A percentile compares a stretch with the other conserved stretches of the same genome.
These are phyloP conservation scores for Phytophthora europaea DNA, from an alignment of 352 stramenopile species.

Conservation along the genomic window DNA sequence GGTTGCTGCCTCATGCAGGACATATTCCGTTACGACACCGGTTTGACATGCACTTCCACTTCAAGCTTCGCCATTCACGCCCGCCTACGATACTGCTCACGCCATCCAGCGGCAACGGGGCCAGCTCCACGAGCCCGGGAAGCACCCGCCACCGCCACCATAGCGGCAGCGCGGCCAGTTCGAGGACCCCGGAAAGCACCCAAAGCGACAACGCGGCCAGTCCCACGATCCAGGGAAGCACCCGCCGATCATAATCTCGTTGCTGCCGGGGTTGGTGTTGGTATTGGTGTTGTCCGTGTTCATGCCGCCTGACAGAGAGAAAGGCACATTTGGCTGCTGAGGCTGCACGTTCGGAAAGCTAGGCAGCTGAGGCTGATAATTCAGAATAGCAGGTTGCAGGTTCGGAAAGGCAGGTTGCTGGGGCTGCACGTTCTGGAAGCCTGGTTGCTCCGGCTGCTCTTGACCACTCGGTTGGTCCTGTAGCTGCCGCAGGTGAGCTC, in stretches of 20 bases:
- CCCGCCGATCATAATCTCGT: slow-evolving; percentile 7
- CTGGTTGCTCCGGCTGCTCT: slow-evolving; percentile 5
- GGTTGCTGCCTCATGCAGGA: background rate
- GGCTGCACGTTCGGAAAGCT: background rate
- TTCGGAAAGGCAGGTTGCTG: slow-evolving; percentile 1
- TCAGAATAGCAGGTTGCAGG: too few species aligned
- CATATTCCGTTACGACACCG: background rate
- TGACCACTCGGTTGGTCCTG: slow-evolving; percentile 24
- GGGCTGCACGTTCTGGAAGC: background rate
- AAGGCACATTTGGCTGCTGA: background rate
- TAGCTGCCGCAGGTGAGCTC: slow-evolving; percentile 20
- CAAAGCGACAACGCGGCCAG: slow-evolving; percentile 31
- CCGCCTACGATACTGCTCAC: background rate
- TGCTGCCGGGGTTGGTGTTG: slow-evolving; percentile 1
- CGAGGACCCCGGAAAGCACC: slow-evolving; percentile 20
- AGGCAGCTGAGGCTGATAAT: too few species aligned
- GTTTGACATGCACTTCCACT: background rate
- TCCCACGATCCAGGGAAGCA: slow-evolving; percentile 32
- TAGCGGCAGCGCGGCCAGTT: slow-evolving; percentile 36
- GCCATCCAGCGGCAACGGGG: slow-evolving; percentile 23
- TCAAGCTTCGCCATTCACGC: background rate
- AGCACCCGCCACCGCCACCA: background rate
- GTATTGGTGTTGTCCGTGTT: background rate
- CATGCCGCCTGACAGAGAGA: background rate
- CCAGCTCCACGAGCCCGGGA: slow-evolving; percentile 33